Evolutionary conservation across 176 grass and related monocot species (phyloP).

Genomic region (Avena insularis): DNA sequence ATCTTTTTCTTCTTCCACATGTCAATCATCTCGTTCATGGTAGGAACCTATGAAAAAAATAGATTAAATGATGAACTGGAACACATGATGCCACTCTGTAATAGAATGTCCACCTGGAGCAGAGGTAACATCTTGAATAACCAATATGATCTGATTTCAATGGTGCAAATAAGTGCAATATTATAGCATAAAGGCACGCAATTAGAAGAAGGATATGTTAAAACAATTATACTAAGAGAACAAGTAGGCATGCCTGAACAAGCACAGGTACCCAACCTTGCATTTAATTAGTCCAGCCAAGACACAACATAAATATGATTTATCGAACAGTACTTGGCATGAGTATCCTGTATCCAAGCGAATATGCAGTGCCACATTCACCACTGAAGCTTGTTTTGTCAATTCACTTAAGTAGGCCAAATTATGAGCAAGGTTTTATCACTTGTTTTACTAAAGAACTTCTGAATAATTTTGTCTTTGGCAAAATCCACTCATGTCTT

Average conservation of each 20-base stretch:
- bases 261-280: background rate
- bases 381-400: background rate
- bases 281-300: background rate
- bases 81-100: background rate
- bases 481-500: background rate
- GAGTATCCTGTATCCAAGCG: background rate
- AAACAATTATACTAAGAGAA: constrained; percentile 30
- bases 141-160: background rate
- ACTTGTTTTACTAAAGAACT: background rate
- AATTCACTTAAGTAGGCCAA: background rate
- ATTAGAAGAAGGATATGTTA: background rate
- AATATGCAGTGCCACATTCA: background rate
- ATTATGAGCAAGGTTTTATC: background rate
- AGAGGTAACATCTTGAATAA: background rate
- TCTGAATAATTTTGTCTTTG: background rate
- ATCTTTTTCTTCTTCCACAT: constrained; percentile 97
- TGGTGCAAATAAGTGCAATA: background rate
- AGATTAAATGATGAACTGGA: constrained; percentile 20
- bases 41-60: constrained; percentile 70
- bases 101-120: background rate
- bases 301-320: background rate
- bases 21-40: constrained; percentile 91
- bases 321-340: constrained; percentile 1
- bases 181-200: background rate
- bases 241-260: background rate